Conservation (phyloP, 129 eudicot genomes). For the Helianthus annuus region HanXRQr2.0-SUNRISE NC_035433.2:81584609-81585108, state of each 20-base stretch:
- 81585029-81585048: slow-evolving; percentile 81
- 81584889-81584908: slow-evolving; percentile 76
- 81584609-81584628: slow-evolving; percentile 70
- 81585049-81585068: slow-evolving; percentile 65
- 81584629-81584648: background rate
- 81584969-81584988: background rate
- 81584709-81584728: slow-evolving; percentile 75
- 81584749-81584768: slow-evolving; percentile 55
- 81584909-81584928: slow-evolving; percentile 66
- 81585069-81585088: slow-evolving; percentile 67
- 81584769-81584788: slow-evolving; percentile 62
- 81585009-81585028: slow-evolving; percentile 61
- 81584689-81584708: background rate
- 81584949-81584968: background rate
- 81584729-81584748: slow-evolving; percentile 77
- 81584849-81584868: slow-evolving; percentile 63
- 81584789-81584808: slow-evolving; percentile 57
- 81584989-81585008: background rate
- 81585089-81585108: background rate
- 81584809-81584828: slow-evolving; percentile 69
- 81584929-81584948: background rate
- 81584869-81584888: slow-evolving; percentile 62
- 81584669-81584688: background rate
- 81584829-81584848: slow-evolving; percentile 71
- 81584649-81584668: background rate